A percentile compares a stretch with the other conserved stretches of the same genome.
phyloP scores from a whole-genome alignment of 2,329 filamentous ascomycete genomes.

The Cyphellophora attinorum region DNA sequence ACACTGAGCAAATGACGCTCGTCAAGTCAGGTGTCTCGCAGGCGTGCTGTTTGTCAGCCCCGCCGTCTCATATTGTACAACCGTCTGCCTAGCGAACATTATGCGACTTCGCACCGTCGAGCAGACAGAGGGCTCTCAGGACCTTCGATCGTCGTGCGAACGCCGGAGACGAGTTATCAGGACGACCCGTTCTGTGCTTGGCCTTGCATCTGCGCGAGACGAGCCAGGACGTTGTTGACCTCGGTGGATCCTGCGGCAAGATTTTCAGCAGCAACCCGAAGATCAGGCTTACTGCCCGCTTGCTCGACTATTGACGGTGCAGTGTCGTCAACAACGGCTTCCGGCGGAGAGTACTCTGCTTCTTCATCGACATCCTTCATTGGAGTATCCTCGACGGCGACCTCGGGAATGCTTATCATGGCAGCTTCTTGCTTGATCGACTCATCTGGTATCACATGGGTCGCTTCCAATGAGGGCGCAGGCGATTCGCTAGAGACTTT shows the following conservation, averaged over 20 bases:
- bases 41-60: no score
- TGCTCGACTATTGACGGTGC: not conserved
- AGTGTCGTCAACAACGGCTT: not conserved
- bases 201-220: not conserved
- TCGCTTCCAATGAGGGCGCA: not conserved
- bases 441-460: no score
- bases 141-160: no score
- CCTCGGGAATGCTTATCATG: not conserved
- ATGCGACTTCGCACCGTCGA: no score
- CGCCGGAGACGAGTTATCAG: no score
- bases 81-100: no score
- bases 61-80: no score
- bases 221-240: not conserved
- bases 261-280: not conserved
- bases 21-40: no score
- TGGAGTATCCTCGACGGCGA: slow-evolving; percentile 6
- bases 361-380: slow-evolving; percentile 11
- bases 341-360: slow-evolving; percentile 10
- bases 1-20: no score
- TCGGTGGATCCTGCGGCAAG: not conserved
- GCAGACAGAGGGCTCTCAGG: no score
- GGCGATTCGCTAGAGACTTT: slow-evolving; percentile 5
- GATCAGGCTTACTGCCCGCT: not conserved
- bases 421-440: slow-evolving; percentile 3
- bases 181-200: not conserved